These are phyloP conservation scores for Phialophora chinensis DNA, from an alignment of 2,329 filamentous ascomycete species.

Conservation along the genomic window DNA sequence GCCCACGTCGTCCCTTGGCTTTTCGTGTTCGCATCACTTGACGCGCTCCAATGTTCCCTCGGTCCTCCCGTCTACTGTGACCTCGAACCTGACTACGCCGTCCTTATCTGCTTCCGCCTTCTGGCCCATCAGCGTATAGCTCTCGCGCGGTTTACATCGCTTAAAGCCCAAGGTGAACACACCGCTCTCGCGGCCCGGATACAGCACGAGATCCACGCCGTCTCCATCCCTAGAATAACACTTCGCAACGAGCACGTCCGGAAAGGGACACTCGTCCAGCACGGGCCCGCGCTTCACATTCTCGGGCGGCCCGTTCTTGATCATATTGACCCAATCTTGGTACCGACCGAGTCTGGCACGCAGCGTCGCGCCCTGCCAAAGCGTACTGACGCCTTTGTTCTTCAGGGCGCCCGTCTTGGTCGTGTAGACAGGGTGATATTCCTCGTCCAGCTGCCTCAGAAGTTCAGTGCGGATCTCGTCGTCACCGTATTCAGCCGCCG, in stretches of 20 bases:
- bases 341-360: slow-evolving; percentile 19
- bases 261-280: slow-evolving; percentile 24
- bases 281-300: slow-evolving; percentile 19
- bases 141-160: slow-evolving; percentile 11
- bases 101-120: slow-evolving; percentile 7
- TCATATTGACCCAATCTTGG: slow-evolving; percentile 29
- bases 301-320: slow-evolving; percentile 24
- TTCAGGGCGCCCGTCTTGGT: slow-evolving; percentile 27
- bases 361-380: slow-evolving; percentile 19
- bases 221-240: slow-evolving; percentile 25
- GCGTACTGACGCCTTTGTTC: slow-evolving; percentile 27
- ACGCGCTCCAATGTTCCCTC: slow-evolving; percentile 17
- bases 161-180: slow-evolving; percentile 19
- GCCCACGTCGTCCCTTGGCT: too few relatives aligned
- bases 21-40: neutral
- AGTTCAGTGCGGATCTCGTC: slow-evolving; percentile 21
- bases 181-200: slow-evolving; percentile 20
- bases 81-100: slow-evolving; percentile 19
- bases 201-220: slow-evolving; percentile 27
- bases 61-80: slow-evolving; percentile 18
- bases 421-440: slow-evolving; percentile 29
- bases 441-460: slow-evolving; percentile 30
- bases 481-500: slow-evolving; percentile 33
- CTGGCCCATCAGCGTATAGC: slow-evolving; percentile 20
- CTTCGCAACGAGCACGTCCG: slow-evolving; percentile 31